A percentile compares a stretch with the other conserved stretches of the same genome.
phyloP scores from a whole-genome alignment of 2,329 filamentous ascomycete species.

The Cordyceps javanica region DNA sequence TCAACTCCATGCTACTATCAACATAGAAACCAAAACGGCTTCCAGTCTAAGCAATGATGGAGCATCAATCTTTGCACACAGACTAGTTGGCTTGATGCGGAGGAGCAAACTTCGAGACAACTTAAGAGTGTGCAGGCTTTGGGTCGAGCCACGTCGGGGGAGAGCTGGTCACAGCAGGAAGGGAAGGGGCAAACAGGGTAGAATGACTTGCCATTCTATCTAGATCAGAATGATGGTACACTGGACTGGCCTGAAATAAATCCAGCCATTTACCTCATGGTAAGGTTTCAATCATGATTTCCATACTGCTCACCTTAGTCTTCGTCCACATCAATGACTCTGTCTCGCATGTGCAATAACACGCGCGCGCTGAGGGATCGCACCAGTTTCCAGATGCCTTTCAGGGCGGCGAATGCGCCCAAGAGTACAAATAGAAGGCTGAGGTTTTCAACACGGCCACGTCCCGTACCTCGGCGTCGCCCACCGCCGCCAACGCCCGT shows the following conservation, averaged over 20 bases:
- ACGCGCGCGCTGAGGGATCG: slow-evolving; percentile 64
- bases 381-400: slow-evolving; percentile 79
- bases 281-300: neutral
- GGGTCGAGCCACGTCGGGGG: neutral
- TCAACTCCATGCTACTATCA: slow-evolving; percentile 2
- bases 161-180: neutral
- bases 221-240: slow-evolving; percentile 1
- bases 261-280: neutral
- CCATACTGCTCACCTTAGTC: slow-evolving; percentile 42
- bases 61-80: slow-evolving; percentile 77
- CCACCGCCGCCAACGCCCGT: slow-evolving; percentile 41
- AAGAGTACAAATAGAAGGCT: slow-evolving; percentile 74
- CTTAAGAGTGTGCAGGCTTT: slow-evolving; percentile 84
- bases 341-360: slow-evolving; percentile 72
- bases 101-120: slow-evolving; percentile 70
- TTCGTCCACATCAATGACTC: slow-evolving; percentile 71
- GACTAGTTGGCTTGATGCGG: slow-evolving; percentile 94
- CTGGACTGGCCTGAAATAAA: neutral
- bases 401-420: slow-evolving; percentile 73
- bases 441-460: slow-evolving; percentile 71
- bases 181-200: neutral
- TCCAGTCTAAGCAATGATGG: slow-evolving; percentile 34
- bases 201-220: slow-evolving; percentile 10
- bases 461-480: slow-evolving; percentile 56
- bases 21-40: slow-evolving; percentile 44